phyloP scores from a whole-genome alignment of 768 basidiomycete genomes.

The Galerina sulciceps region DNA sequence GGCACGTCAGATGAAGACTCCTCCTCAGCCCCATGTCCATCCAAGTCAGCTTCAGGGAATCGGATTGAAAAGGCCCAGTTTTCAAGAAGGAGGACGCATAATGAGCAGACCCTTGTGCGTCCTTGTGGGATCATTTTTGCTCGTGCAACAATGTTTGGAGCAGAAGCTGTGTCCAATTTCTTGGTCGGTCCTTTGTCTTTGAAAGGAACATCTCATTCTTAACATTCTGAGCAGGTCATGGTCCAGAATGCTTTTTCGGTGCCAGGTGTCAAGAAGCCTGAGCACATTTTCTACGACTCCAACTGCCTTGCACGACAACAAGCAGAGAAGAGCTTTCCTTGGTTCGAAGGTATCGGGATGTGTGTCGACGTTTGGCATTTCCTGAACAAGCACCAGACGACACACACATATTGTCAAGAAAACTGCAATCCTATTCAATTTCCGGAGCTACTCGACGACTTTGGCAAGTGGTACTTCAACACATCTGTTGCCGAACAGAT shows the following conservation, averaged over 20 bases:
- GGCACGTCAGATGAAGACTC: neutral
- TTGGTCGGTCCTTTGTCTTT: neutral
- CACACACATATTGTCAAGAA: constrained; percentile 11
- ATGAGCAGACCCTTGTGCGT: constrained; percentile 19
- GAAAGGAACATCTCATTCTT: too few species aligned
- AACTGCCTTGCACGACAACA: constrained; percentile 17
- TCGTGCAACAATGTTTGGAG: constrained; percentile 15
- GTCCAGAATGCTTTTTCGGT: constrained; percentile 25
- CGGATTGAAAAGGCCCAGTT: constrained; percentile 6
- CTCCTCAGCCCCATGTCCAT: neutral
- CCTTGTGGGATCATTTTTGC: constrained; percentile 21
- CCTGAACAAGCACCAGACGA: constrained; percentile 15
- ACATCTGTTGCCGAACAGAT: constrained; percentile 38
- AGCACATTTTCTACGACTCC: constrained; percentile 18
- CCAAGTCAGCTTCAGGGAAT: constrained; percentile 12
- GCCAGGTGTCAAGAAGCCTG: constrained; percentile 26
- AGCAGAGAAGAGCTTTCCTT: constrained; percentile 12
- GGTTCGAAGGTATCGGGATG: constrained; percentile 9
- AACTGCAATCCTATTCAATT: constrained; percentile 15
- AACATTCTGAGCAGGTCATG: neutral
- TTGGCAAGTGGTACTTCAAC: constrained; percentile 29
- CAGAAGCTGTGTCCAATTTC: constrained; percentile 17
- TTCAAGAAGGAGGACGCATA: constrained; percentile 14
- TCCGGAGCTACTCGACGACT: constrained; percentile 9
- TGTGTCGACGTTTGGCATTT: constrained; percentile 21